Base-by-base conservation (phyloP, 2,329 filamentous ascomycete species). In the Graphium sp. region DNA sequence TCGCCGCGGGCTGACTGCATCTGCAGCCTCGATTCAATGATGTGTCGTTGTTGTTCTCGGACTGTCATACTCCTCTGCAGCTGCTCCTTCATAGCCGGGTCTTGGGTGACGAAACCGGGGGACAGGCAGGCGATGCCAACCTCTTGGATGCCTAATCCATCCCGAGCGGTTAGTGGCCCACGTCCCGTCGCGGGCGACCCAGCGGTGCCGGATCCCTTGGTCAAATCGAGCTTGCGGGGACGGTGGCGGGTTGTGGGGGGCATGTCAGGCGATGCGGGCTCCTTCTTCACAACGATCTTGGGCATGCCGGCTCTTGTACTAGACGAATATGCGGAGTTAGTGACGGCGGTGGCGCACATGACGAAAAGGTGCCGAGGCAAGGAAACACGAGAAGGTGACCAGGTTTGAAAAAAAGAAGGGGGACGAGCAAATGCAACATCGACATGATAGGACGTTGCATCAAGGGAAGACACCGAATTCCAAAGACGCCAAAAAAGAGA, bases 71-170 rank as follows among this genome's bases (percentile, higher is more conserved):
- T 95, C 40, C 87, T 74, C 53, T 95, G 84, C 30, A 98, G 60
- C 52, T 95, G 85, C 52, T 93, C 83, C 46, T 89, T 77, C 83
- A 94, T 91, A 13, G 79, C 69, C n/a, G 89, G 87, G 51, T 98
- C 84, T 42, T 95, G 81, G 11, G 89, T 95, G 39, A 91, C 75
- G 45, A 98, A 95, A 30, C 89, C 89, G 0, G 89, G 89, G 3
- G 89, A 95, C 31, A 98, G 62, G 45, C 89, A 98, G 23, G 87
- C 87, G 32, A 95, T 65, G 33, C 89, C 89, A 16, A 95, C 80
- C 52, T 94, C 83, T 43, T 92, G 84, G 45, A 95, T 87, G 23
- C 67, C 80, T 21, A 89, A 57, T 14, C 75, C 70, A 25, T 91
- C 82, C 40, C 82, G 70, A 15, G 75, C 76, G 7, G 82, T 89